Evolutionary conservation across 2,329 filamentous ascomycete genomes (phyloP).

Genomic region (Diaporthe citriasiana): DNA sequence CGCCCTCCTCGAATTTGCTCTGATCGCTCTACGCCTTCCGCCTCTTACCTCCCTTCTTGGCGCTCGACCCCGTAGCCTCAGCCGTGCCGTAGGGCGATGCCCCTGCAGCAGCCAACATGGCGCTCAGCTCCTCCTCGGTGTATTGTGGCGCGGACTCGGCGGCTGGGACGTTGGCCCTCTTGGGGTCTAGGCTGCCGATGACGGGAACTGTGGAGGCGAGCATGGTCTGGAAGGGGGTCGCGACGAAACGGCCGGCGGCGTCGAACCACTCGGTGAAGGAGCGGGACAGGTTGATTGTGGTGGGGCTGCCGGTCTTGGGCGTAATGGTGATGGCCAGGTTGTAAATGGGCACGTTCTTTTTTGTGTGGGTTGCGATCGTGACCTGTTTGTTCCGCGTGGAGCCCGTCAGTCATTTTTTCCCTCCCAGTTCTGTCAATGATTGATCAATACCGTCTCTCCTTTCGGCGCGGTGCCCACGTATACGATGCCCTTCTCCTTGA

Average conservation of each 20-base stretch:
- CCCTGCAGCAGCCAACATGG: slow-evolving; percentile 57
- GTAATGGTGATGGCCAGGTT: slow-evolving; percentile 76
- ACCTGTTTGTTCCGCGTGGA: slow-evolving; percentile 64
- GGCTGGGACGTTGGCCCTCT: slow-evolving; percentile 58
- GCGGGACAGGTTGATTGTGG: slow-evolving; percentile 68
- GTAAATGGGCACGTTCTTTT: slow-evolving; percentile 88
- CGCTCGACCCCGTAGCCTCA: slow-evolving; percentile 48
- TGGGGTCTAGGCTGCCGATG: slow-evolving; percentile 76
- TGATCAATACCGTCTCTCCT: slow-evolving; percentile 72
- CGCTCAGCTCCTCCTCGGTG: slow-evolving; percentile 63
- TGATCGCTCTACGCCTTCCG: slow-evolving; percentile 57
- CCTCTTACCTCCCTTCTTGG: slow-evolving; percentile 60
- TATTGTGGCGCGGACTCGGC: slow-evolving; percentile 53
- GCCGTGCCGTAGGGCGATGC: slow-evolving; percentile 48
- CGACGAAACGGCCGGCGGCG: slow-evolving; percentile 77
- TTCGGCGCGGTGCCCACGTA: slow-evolving; percentile 80
- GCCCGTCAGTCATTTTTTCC: not conserved
- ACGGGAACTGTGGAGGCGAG: slow-evolving; percentile 76
- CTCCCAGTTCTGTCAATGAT: not conserved
- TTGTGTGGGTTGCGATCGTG: slow-evolving; percentile 77
- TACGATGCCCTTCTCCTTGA: slow-evolving; percentile 84
- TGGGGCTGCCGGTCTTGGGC: slow-evolving; percentile 51
- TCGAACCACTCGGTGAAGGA: slow-evolving; percentile 86
- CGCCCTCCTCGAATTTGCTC: not conserved
- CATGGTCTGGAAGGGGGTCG: slow-evolving; percentile 83